Conservation (phyloP, 1,139 yeast species). For the Schwanniomyces etchellsii region DNA sequence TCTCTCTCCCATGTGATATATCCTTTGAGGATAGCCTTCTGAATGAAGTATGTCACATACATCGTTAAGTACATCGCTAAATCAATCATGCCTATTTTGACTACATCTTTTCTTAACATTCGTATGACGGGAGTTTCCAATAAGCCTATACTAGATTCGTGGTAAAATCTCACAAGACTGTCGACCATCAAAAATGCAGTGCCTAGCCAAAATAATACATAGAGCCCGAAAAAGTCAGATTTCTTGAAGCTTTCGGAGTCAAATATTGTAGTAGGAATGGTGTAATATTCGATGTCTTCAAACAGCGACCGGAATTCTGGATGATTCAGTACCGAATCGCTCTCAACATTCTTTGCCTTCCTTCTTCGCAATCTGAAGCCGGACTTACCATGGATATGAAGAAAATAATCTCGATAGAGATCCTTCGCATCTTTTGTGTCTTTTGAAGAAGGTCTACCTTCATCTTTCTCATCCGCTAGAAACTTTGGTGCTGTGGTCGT, state of each 20-base stretch:
- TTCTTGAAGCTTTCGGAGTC: slow-evolving; percentile 36
- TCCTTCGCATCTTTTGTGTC: too few species aligned
- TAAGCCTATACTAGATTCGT: slow-evolving; percentile 19
- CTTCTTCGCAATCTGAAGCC: slow-evolving; percentile 4
- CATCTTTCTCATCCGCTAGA: neutral
- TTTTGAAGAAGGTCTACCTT: too few species aligned
- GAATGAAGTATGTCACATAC: slow-evolving; percentile 54
- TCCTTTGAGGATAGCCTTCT: slow-evolving; percentile 38
- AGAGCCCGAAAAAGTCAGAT: slow-evolving; percentile 57
- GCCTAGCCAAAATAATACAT: slow-evolving; percentile 63
- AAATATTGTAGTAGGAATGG: slow-evolving; percentile 41
- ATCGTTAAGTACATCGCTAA: slow-evolving; percentile 60
- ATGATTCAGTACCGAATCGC: slow-evolving; percentile 1
- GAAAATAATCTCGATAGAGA: too few species aligned
- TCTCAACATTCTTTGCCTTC: neutral
- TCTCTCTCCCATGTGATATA: slow-evolving; percentile 48
- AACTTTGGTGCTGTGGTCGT: neutral
- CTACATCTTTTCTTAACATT: slow-evolving; percentile 49
- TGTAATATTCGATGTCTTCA: slow-evolving; percentile 39
- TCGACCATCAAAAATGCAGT: slow-evolving; percentile 49
- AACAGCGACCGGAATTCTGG: slow-evolving; percentile 24
- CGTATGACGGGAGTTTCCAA: slow-evolving; percentile 46
- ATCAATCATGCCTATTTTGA: slow-evolving; percentile 65
- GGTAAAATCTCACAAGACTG: slow-evolving; percentile 39
- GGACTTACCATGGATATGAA: too few species aligned